phyloP scores from a whole-genome alignment of 306 rosid species.

The Glycine latifolia region DNA sequence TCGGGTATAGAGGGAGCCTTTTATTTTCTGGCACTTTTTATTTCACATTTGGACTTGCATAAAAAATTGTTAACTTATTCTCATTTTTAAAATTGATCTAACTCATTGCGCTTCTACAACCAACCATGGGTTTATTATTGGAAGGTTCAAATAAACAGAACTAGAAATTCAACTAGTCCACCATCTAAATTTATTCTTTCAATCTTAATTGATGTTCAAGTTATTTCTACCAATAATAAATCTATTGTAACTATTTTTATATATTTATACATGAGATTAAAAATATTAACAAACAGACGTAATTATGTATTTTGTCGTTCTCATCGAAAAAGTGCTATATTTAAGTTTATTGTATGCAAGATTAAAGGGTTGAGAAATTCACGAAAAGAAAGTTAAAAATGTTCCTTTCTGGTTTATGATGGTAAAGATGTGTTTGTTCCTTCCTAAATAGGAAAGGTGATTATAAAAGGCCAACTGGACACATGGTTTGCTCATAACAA shows the following conservation, averaged over 20 bases:
- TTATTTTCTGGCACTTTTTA: background rate
- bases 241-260: too few species aligned
- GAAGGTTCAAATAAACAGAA: too few species aligned
- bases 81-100: background rate
- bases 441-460: slow-evolving; percentile 55
- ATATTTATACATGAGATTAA: too few species aligned
- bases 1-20: too few species aligned
- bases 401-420: slow-evolving; percentile 16
- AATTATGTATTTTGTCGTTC: background rate
- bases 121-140: background rate
- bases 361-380: slow-evolving; percentile 24
- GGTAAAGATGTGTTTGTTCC: slow-evolving; percentile 33
- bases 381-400: slow-evolving; percentile 17
- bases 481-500: slow-evolving; percentile 36
- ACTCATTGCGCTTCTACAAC: background rate
- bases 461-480: slow-evolving; percentile 41
- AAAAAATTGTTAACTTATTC: background rate
- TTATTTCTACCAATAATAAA: too few species aligned
- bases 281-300: background rate
- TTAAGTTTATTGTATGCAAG: background rate
- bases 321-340: background rate
- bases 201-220: too few species aligned
- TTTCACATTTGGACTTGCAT: background rate
- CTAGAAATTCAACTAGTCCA: too few species aligned
- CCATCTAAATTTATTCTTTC: too few species aligned